Percentiles rank a stretch among this genome's conserved stretches.
Conservation (phyloP, 768 basidiomycete species). For the Russula sp. region DNA sequence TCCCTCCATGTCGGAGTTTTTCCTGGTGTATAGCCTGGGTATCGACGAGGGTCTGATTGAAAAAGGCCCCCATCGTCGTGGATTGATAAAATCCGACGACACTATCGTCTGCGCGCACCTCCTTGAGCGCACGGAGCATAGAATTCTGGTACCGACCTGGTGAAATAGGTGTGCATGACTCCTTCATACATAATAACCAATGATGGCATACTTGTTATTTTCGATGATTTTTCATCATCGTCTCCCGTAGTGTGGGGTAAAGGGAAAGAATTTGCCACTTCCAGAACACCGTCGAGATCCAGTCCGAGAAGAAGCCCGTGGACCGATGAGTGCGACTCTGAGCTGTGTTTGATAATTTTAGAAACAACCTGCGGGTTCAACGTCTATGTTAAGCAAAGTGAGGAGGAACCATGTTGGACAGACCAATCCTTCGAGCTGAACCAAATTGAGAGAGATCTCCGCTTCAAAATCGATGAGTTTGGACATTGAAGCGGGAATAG, state of each 20-base stretch:
- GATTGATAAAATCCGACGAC: constrained; percentile 95
- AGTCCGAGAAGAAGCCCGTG: constrained; percentile 87
- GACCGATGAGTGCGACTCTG: constrained; percentile 71
- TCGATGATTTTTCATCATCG: constrained; percentile 80
- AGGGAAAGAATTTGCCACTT: constrained; percentile 89
- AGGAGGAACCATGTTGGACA: constrained; percentile 33
- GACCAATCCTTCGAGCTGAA: constrained; percentile 88
- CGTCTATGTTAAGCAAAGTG: constrained; percentile 9
- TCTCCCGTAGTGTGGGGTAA: constrained; percentile 69
- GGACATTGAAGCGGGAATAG: constrained; percentile 89
- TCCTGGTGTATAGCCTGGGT: constrained; percentile 84
- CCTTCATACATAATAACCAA: constrained; percentile 6
- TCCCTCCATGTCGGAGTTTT: constrained; percentile 78
- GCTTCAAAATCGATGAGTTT: constrained; percentile 93
- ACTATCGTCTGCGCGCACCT: constrained; percentile 88
- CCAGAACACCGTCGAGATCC: constrained; percentile 86
- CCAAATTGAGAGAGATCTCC: constrained; percentile 71
- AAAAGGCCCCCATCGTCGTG: constrained; percentile 80
- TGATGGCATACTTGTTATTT: constrained; percentile 59
- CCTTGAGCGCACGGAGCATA: constrained; percentile 85
- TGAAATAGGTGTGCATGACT: constrained; percentile 1
- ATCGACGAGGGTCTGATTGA: constrained; percentile 75
- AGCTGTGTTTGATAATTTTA: constrained; percentile 91
- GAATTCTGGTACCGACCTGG: constrained; percentile 76
- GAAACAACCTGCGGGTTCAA: constrained; percentile 65